These are phyloP conservation scores for Anethum foeniculum DNA, from an alignment of 140 eudicot genomes.

Conservation along the genomic window DNA sequence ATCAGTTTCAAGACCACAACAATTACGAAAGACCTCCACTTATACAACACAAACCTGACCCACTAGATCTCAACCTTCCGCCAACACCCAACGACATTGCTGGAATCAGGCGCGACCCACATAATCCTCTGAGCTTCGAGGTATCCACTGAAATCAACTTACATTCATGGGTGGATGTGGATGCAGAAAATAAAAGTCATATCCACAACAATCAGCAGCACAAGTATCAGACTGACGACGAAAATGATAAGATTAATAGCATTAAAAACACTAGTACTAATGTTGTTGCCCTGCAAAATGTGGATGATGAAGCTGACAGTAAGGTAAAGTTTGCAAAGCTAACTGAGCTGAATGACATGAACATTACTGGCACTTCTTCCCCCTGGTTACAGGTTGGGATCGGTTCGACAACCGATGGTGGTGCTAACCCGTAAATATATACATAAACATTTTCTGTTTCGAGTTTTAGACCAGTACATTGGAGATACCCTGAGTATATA, in stretches of 20 bases:
- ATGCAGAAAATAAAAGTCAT: constrained; percentile 18
- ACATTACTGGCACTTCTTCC: constrained; percentile 31
- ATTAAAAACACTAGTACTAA: constrained; percentile 17
- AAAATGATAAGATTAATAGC: constrained; percentile 5
- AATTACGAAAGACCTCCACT: constrained; percentile 29
- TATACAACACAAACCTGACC: constrained; percentile 23
- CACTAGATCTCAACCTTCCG: constrained; percentile 59
- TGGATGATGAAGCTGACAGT: constrained; percentile 89
- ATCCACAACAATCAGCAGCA: background rate
- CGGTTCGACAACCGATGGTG: constrained; percentile 43
- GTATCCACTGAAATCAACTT: constrained; percentile 62
- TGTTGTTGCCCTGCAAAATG: constrained; percentile 17
- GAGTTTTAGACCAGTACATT: background rate
- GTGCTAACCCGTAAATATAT: constrained; percentile 27
- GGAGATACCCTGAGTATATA: constrained; percentile 1
- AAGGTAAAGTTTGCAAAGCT: constrained; percentile 66
- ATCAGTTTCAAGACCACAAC: background rate
- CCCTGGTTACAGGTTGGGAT: constrained; percentile 95
- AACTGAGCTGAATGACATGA: constrained; percentile 60
- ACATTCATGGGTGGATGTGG: constrained; percentile 38
- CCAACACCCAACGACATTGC: constrained; percentile 29
- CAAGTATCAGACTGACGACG: background rate
- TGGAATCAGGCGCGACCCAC: constrained; percentile 34
- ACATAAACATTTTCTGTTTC: background rate
- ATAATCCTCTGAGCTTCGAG: constrained; percentile 46